phyloP scores from a whole-genome alignment of 2,329 filamentous ascomycete genomes.

The Penicillium sp. region DNA sequence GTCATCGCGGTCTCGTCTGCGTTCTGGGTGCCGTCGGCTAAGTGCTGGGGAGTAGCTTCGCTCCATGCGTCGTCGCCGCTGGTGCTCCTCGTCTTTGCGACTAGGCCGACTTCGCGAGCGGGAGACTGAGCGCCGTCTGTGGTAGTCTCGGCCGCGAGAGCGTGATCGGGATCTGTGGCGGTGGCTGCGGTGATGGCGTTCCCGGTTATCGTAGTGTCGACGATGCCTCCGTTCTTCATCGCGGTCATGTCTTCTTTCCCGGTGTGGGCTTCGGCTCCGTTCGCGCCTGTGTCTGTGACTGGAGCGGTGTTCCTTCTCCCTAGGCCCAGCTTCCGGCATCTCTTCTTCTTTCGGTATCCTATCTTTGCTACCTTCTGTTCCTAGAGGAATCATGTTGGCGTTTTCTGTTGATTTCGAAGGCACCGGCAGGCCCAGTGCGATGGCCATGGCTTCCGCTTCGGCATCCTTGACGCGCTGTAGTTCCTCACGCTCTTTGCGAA shows the following conservation, averaged over 20 bases:
- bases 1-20: constrained; percentile 29
- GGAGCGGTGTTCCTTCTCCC: constrained; percentile 20
- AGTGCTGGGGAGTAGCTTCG: constrained; percentile 24
- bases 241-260: constrained; percentile 31
- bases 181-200: constrained; percentile 32
- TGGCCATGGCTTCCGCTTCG: constrained; percentile 85
- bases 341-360: constrained; percentile 27
- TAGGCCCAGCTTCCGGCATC: constrained; percentile 25
- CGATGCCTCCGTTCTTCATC: constrained; percentile 47
- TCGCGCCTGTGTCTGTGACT: constrained; percentile 31
- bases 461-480: constrained; percentile 79
- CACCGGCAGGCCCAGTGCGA: constrained; percentile 74
- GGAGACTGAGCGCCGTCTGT: constrained; percentile 27
- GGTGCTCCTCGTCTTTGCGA: constrained; percentile 23
- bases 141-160: constrained; percentile 27
- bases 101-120: constrained; percentile 32
- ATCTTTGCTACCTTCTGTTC: constrained; percentile 48
- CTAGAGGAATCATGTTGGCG: constrained; percentile 60
- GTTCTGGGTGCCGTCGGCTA: constrained; percentile 25
- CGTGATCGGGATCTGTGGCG: constrained; percentile 33
- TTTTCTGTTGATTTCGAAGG: constrained; percentile 62
- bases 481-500: constrained; percentile 64
- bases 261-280: constrained; percentile 34
- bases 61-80: constrained; percentile 25
- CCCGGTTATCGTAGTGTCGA: constrained; percentile 31